Base-by-base conservation (phyloP, 2,329 filamentous ascomycete genomes). In the Neofusicoccum sp. region DNA sequence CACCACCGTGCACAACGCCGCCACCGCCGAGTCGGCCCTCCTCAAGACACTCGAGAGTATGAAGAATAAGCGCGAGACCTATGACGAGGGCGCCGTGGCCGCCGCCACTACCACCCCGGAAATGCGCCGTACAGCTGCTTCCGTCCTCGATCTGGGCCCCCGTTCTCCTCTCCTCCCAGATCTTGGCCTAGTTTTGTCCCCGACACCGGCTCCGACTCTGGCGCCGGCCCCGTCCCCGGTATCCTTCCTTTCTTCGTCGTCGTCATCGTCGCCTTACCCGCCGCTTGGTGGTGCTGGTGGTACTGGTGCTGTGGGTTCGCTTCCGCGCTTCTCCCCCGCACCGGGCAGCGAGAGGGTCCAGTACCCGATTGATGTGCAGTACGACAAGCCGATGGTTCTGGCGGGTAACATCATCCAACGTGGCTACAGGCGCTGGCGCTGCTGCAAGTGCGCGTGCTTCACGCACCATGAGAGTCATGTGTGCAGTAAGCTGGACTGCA, bases 391-490 rank as follows among this genome's bases (percentile, higher is more conserved):
- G 14, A 14, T 58, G 39, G 14, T 31, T 8, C 39, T 58, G 29
- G 31, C n/a, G 9, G 41, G n/a, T 5, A 48, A 39, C 7, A 29
- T 62, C 6, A 7, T 22, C n/a, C 37, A 52, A 11, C 31, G 41
- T 4, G 47, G 49, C 6, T 45, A 54, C 29, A 56, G 12, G 34
- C 50, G 61, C 56, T 64, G 62, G 62, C 39, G 43, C 34, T 64
- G 62, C 58, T 64, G 62, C 56, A 31, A 33, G n/a, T 64, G 62
- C 56, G 28, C 37, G 8, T 61, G 47, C 47, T 62, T 47, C 14
- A 64, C 62, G 22, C 62, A 64, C 56, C 62, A 56, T 33, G 62
- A 64, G 47, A 64, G 48, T 14, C 12, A 61, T 22, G 48, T 64
- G 4, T 64, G 62, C 58, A 54, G 45, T 47, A 64, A 48, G 28